These are phyloP conservation scores for Phyllostachys edulis DNA, from an alignment of 176 grass and related monocot species.

Conservation along the genomic window DNA sequence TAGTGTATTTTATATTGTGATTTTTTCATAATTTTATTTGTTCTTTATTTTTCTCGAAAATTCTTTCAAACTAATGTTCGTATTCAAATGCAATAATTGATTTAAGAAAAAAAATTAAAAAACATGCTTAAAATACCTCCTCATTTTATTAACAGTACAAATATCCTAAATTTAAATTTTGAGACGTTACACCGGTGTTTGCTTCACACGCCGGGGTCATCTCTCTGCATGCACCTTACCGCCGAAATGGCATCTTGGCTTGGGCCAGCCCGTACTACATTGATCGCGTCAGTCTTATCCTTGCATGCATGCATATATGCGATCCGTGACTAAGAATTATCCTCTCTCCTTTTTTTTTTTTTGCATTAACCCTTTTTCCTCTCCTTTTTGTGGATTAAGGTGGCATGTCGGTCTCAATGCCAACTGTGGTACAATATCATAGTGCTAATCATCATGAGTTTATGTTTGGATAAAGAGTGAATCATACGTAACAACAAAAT, in stretches of 20 bases:
- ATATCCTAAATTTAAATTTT: too few relatives aligned
- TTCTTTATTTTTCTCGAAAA: too few relatives aligned
- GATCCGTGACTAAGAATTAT: background rate
- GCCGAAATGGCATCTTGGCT: slow-evolving; percentile 12
- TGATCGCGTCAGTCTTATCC: background rate
- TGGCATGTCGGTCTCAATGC: slow-evolving; percentile 13
- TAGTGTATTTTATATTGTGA: too few relatives aligned
- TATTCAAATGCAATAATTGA: too few relatives aligned
- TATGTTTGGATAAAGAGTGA: slow-evolving; percentile 3
- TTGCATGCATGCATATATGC: slow-evolving; percentile 1
- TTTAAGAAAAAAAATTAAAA: too few relatives aligned
- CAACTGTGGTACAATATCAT: background rate
- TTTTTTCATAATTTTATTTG: too few relatives aligned
- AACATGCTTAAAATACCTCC: too few relatives aligned
- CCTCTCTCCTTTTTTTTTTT: background rate
- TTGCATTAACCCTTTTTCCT: background rate
- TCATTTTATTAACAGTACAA: too few relatives aligned
- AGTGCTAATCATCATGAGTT: slow-evolving; percentile 27
- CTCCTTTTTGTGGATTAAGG: background rate
- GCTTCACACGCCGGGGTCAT: background rate
- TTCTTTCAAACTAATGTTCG: too few relatives aligned
- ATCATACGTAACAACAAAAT: background rate
- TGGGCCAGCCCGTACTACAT: background rate
- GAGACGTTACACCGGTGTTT: background rate
- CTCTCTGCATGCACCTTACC: background rate